These are phyloP conservation scores for Gastrolobium villosum DNA, from an alignment of 306 rosid species.

Conservation along the genomic window DNA sequence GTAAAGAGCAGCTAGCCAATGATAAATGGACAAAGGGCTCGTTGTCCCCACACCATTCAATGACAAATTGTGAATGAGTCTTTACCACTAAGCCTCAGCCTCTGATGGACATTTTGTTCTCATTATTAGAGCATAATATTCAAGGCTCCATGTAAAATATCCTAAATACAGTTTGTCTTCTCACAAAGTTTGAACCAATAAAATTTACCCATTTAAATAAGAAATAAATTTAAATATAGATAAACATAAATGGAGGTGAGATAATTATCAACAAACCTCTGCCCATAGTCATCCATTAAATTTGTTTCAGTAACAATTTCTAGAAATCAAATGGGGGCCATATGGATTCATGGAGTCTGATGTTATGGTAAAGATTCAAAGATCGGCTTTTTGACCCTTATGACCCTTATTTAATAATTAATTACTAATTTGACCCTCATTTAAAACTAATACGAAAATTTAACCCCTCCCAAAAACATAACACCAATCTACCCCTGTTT, in stretches of 20 bases:
- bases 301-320: background rate
- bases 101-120: background rate
- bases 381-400: too few relatives aligned
- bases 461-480: too few relatives aligned
- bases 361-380: conserved; percentile 4
- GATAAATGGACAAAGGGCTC: background rate
- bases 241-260: background rate
- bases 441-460: too few relatives aligned
- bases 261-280: background rate
- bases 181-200: background rate
- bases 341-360: background rate
- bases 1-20: too few relatives aligned
- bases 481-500: too few relatives aligned
- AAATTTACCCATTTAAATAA: background rate
- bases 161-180: background rate
- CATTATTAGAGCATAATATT: background rate
- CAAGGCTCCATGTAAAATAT: background rate
- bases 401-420: too few relatives aligned
- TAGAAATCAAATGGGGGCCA: conserved; percentile 6
- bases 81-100: background rate
- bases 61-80: background rate
- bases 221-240: background rate
- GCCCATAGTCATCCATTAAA: background rate
- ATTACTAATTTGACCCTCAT: too few relatives aligned
- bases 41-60: background rate